Percentiles rank a stretch among this genome's conserved stretches.
These are phyloP conservation scores for Gossypium stocksii DNA, from an alignment of 345 rosid genomes.

Conservation along the genomic window DNA sequence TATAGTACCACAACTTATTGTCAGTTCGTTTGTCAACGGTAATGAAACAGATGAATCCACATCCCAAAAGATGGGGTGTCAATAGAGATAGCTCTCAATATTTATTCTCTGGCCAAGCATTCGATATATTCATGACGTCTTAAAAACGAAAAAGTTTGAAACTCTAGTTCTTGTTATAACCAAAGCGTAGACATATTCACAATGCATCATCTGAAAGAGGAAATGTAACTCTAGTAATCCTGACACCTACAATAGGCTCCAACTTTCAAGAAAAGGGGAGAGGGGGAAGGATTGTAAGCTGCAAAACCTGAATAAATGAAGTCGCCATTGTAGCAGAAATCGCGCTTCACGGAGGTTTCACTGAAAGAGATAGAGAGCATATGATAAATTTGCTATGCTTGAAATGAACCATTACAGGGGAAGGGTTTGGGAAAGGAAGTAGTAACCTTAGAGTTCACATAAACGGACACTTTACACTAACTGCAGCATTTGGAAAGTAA, in stretches of 20 bases:
- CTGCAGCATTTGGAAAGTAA: not conserved
- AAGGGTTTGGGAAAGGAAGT: not conserved
- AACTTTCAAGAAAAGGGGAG: not conserved
- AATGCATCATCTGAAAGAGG: not conserved
- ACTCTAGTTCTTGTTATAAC: not conserved
- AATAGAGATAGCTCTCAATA: not conserved
- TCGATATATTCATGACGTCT: not conserved
- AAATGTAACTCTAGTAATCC: not conserved
- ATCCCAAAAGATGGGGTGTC: not conserved
- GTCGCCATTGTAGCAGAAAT: conserved; percentile 88
- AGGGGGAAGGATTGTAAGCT: not conserved
- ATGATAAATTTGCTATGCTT: not conserved
- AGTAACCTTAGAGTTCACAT: conserved; percentile 53
- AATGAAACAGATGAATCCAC: not conserved
- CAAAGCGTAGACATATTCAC: not conserved
- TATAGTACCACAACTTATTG: not conserved
- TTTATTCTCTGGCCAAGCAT: not conserved
- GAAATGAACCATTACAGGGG: not conserved
- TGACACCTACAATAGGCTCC: not conserved
- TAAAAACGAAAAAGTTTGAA: not conserved
- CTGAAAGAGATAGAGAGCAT: conserved; percentile 31
- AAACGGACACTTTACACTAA: not conserved
- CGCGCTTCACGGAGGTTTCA: conserved; percentile 63
- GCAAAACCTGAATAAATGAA: conserved; percentile 75
- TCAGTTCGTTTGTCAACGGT: not conserved